Base-by-base conservation (phyloP, 345 rosid species). In the Durio zibethinus region DNA sequence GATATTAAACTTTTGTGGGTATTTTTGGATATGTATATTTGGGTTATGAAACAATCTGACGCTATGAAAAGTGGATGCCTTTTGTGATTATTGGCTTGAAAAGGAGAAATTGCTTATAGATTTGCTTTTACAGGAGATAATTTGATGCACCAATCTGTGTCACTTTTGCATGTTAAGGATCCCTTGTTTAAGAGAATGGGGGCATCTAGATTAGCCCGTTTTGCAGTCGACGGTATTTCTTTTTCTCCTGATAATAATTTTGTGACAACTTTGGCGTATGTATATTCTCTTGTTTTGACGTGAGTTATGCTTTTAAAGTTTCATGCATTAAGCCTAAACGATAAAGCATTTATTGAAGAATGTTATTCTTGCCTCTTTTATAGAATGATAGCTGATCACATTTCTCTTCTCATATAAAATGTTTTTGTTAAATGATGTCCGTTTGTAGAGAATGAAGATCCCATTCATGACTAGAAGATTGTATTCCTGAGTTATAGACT, bases 151-250 rank as follows among this genome's bases (percentile, higher is more conserved):
- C 98, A 94, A 79, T 93, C 98, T 1, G 73, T 93, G 50, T 90
- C 93, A 18, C 95, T 93, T 74, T 83, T 94, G 86, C 94, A 87
- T 69, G 94, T 88, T 50, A 90, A 93, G 84, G 98, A 93, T 86
- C 95, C 98, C 4, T 86, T 91, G 87, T 91, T 90, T 83, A 94
- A 93, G 82, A 83, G 98, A 81, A 86, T 86, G 80, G 98, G 98
- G 61, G 98, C 98, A 73, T 92, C 98, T 61, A 85, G 98, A 87
- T 85, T 95, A 76, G 84, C 96, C 45, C 90, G 96, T 77, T 92
- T 90, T 77, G 97, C 97, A n/a, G 76, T 85, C 56, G 91, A 93
- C 63, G 95, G 94, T 94, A 85, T 68, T 29, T 50, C 15, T 33
- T 16, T n/a, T 10, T 11, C 45, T 14, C 64, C 45, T 42, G 21